Conservation (phyloP, 2,329 filamentous ascomycete genomes). For the Penicillium hordei region DNA sequence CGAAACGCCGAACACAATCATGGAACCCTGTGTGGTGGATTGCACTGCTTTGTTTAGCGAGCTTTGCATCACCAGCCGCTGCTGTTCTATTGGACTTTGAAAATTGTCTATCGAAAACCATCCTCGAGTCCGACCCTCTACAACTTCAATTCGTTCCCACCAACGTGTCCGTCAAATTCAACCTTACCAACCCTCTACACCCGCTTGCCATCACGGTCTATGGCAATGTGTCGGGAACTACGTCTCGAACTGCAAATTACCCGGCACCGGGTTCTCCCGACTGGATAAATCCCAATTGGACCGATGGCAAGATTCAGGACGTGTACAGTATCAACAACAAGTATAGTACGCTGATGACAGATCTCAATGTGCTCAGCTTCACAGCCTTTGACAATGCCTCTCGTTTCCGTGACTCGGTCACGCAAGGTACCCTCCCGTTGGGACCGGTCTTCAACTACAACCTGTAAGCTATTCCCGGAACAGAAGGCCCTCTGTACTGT, state of each 20-base stretch:
- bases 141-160: slow-evolving; percentile 78
- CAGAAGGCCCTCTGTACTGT: background rate
- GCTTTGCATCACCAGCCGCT: slow-evolving; percentile 43
- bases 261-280: slow-evolving; percentile 59
- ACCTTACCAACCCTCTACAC: slow-evolving; percentile 59
- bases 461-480: slow-evolving; percentile 37
- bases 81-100: slow-evolving; percentile 74
- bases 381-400: slow-evolving; percentile 59
- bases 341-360: slow-evolving; percentile 71
- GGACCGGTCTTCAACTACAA: slow-evolving; percentile 67
- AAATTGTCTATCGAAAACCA: slow-evolving; percentile 71
- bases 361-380: slow-evolving; percentile 75
- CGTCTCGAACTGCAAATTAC: slow-evolving; percentile 50
- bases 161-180: slow-evolving; percentile 72
- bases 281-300: slow-evolving; percentile 63
- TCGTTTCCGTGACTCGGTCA: slow-evolving; percentile 66
- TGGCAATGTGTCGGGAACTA: slow-evolving; percentile 83
- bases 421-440: slow-evolving; percentile 69
- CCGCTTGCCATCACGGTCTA: slow-evolving; percentile 76
- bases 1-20: slow-evolving; percentile 18
- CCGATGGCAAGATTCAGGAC: slow-evolving; percentile 74
- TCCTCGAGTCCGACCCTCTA: slow-evolving; percentile 58
- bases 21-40: slow-evolving; percentile 17
- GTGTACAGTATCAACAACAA: slow-evolving; percentile 58
- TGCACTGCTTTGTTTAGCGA: slow-evolving; percentile 25